These are phyloP conservation scores for Didymella exigua DNA, from an alignment of 2,329 filamentous ascomycete species.

Conservation along the genomic window DNA sequence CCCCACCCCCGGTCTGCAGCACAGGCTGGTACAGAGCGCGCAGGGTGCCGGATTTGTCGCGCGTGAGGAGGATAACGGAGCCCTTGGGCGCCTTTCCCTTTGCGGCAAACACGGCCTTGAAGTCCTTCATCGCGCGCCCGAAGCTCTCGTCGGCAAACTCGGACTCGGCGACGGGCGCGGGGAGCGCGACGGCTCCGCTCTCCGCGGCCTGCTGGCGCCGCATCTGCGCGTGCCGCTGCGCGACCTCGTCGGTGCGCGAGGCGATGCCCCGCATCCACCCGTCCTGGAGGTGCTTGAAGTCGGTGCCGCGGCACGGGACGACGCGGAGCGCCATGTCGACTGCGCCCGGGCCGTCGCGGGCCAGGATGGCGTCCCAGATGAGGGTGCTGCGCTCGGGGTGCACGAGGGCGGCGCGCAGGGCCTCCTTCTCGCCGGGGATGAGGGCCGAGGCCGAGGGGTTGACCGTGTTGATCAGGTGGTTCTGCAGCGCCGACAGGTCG, in stretches of 20 bases:
- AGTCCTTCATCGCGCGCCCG: slow-evolving; percentile 73
- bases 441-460: slow-evolving; percentile 81
- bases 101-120: slow-evolving; percentile 81
- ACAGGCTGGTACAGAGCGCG: slow-evolving; percentile 47
- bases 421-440: slow-evolving; percentile 79
- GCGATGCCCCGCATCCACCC: slow-evolving; percentile 88
- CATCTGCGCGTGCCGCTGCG: too few relatives aligned
- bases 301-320: slow-evolving; percentile 88
- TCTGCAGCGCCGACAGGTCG: slow-evolving; percentile 81
- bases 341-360: slow-evolving; percentile 54
- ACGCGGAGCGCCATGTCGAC: slow-evolving; percentile 83
- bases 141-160: slow-evolving; percentile 76
- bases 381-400: slow-evolving; percentile 71
- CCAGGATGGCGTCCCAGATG: slow-evolving; percentile 75
- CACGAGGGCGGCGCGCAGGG: slow-evolving; percentile 70
- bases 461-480: slow-evolving; percentile 74
- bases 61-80: slow-evolving; percentile 74
- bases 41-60: slow-evolving; percentile 67
- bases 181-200: slow-evolving; percentile 39
- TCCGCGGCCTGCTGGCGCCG: slow-evolving; percentile 52
- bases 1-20: slow-evolving; percentile 38
- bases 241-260: slow-evolving; percentile 67
- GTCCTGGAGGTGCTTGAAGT: slow-evolving; percentile 90
- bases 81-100: slow-evolving; percentile 78
- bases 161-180: slow-evolving; percentile 41